Base-by-base conservation (phyloP, 1,284 basidiomycete genomes). In the Lentinula novae-zelandiae region DNA sequence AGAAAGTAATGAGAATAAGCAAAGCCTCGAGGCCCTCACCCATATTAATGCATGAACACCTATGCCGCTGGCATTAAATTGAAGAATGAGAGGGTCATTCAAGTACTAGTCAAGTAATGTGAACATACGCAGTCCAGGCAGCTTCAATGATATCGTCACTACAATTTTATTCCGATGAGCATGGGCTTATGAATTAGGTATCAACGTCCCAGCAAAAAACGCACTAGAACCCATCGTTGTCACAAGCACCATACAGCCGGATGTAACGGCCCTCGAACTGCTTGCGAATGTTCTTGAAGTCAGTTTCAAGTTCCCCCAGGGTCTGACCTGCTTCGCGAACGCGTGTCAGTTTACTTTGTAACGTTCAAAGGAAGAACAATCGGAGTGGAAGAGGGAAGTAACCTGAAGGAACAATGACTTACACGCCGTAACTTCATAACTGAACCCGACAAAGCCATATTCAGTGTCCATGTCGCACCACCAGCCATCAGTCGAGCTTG, bases 11-110 rank as follows among this genome's bases (percentile, higher is more conserved):
- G 44, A 8, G n/a, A 33, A 27, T 7, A 31, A 22, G 33, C 15
- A 31, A 52, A n/a, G 15, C 2, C 50, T 9, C 42, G 0, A 4
- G 8, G 39, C 20, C 67, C 79, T 66, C 67, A 87, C 87, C 89
- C 88, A 92, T 60, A 92, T 82, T 15, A 92, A 73, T 27, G 87
- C 85, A 64, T 91, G 88, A 3, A 92, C 82, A 48, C 90, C 90
- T 20, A 92, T 71, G 4, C 82, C 78, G 49, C 54, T 56, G 8
- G 7, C 12, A 13, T 15, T 15, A 2, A 39, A 17, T 5, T 31
- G 27, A 3, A 38, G 15, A 31, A 12, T 10, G 15, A 31, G 13
- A 12, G 0, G 6, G n/a, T n/a, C 3, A 42, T 4, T n/a, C 20
- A 15, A 20, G 13, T 17, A 27, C 2, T 17, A 8, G 20, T 3